phyloP scores from a whole-genome alignment of 306 rosid genomes.

The Sphenostylis stenocarpa region DNA sequence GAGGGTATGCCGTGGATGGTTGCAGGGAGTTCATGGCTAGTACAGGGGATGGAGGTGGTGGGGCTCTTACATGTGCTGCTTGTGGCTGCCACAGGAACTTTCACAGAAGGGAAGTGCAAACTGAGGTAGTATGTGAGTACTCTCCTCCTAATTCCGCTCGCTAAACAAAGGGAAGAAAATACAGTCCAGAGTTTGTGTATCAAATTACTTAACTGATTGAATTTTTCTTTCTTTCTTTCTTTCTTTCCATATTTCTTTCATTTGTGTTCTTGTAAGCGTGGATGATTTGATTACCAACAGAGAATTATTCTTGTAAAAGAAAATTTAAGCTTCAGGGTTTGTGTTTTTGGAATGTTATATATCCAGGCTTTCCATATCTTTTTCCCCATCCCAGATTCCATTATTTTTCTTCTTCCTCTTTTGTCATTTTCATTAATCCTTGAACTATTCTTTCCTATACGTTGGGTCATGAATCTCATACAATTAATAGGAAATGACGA shows the following conservation, averaged over 20 bases:
- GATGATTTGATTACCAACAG: slow-evolving; percentile 13
- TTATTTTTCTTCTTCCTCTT: neutral
- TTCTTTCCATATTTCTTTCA: slow-evolving; percentile 2
- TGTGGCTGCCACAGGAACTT: slow-evolving; percentile 92
- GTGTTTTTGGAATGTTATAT: slow-evolving; percentile 7
- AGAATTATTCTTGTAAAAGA: slow-evolving; percentile 26
- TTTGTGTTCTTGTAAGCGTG: slow-evolving; percentile 33
- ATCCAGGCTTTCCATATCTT: neutral
- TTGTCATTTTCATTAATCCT: neutral
- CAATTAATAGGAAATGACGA: neutral
- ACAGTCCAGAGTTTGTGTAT: slow-evolving; percentile 21
- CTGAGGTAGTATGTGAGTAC: slow-evolving; percentile 92
- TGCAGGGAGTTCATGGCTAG: slow-evolving; percentile 87
- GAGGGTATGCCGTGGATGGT: slow-evolving; percentile 93
- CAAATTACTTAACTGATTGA: slow-evolving; percentile 38
- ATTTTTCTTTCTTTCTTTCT: slow-evolving; percentile 1
- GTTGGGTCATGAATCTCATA: neutral
- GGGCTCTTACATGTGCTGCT: slow-evolving; percentile 78
- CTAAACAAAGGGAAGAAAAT: slow-evolving; percentile 4
- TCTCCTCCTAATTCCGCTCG: slow-evolving; percentile 66
- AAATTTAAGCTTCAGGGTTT: slow-evolving; percentile 24
- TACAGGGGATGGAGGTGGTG: slow-evolving; percentile 55
- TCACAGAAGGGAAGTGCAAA: slow-evolving; percentile 74
- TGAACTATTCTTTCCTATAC: neutral
- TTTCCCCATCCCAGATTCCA: neutral